Percentiles rank a stretch among this genome's conserved stretches.
phyloP scores from a whole-genome alignment of 805 yeast species.

The Saccharomycopsis babjevae region DNA sequence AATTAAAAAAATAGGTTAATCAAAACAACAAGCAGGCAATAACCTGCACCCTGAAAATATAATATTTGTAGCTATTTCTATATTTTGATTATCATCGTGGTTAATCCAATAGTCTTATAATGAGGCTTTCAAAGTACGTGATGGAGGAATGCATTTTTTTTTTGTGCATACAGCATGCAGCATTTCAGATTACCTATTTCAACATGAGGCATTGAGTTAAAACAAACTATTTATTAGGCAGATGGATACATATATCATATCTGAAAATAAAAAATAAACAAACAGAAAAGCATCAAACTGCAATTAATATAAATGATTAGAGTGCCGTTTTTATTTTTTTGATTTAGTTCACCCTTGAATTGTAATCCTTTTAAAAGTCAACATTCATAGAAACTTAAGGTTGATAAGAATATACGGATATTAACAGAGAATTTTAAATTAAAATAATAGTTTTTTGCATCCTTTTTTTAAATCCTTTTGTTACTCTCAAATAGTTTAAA shows the following conservation, averaged over 20 bases:
- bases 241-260: too few species aligned
- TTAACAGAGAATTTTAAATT: background rate
- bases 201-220: background rate
- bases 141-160: background rate
- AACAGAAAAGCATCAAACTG: too few species aligned
- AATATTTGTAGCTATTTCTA: too few species aligned
- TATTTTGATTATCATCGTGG: too few species aligned
- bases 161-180: background rate
- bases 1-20: too few species aligned
- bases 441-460: background rate
- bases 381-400: background rate
- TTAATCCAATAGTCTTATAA: too few species aligned
- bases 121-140: background rate
- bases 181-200: background rate
- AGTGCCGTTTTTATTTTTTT: background rate
- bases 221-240: background rate
- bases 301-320: background rate
- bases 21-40: too few species aligned
- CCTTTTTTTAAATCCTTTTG: background rate
- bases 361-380: background rate
- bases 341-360: background rate
- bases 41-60: too few species aligned
- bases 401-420: background rate
- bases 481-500: background rate
- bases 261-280: too few species aligned